A percentile compares a stretch with the other conserved stretches of the same genome.
These are phyloP conservation scores for Aspergillus phoenicis DNA, from an alignment of 2,329 filamentous ascomycete genomes.

Conservation along the genomic window DNA sequence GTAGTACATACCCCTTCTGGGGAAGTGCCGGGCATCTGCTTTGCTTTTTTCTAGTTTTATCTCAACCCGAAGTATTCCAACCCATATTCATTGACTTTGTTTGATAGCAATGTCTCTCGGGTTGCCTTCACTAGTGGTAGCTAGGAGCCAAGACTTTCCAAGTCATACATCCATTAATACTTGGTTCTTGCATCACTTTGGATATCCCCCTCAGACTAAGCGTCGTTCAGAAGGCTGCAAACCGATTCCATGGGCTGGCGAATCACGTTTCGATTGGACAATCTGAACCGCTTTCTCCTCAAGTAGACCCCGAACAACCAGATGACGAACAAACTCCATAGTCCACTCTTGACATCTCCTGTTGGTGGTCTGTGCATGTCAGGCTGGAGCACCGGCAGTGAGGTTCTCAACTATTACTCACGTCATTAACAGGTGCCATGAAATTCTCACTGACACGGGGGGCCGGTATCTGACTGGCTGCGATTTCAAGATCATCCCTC, in stretches of 20 bases:
- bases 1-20: not conserved
- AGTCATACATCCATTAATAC: not conserved
- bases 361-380: conserved; percentile 29
- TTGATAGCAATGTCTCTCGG: too few species aligned
- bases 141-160: not conserved
- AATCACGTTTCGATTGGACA: conserved; percentile 34
- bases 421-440: conserved; percentile 38
- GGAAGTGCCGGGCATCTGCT: too few species aligned
- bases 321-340: conserved; percentile 33
- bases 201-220: not conserved
- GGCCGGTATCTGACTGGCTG: conserved; percentile 30
- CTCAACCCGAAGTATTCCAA: too few species aligned
- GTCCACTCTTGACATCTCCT: conserved; percentile 40
- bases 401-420: conserved; percentile 13
- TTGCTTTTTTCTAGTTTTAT: too few species aligned
- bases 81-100: too few species aligned
- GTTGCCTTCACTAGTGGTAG: too few species aligned
- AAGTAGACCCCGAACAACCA: conserved; percentile 28
- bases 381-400: not conserved
- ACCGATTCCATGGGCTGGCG: conserved; percentile 33
- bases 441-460: conserved; percentile 38
- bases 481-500: conserved; percentile 29
- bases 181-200: not conserved
- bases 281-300: conserved; percentile 26
- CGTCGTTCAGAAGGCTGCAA: conserved; percentile 17